Base-by-base conservation (phyloP, 2,329 filamentous ascomycete species). In the Sporothrix mexicana region DNA sequence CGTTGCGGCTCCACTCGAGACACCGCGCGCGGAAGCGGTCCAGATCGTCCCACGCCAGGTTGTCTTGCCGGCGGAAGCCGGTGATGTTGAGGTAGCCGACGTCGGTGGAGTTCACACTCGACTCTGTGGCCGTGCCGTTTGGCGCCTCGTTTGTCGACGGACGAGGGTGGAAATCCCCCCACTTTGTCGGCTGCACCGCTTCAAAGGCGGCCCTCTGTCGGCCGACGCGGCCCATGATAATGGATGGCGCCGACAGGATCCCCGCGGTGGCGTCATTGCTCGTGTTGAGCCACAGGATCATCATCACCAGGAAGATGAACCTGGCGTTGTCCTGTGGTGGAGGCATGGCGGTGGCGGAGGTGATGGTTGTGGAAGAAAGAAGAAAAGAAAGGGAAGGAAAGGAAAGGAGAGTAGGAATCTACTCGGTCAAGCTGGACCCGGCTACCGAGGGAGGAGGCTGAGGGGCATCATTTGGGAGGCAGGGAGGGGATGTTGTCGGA, bases 11-110 rank as follows among this genome's bases (percentile, higher is more conserved):
- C 79, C 87, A 91, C 76, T 90, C 85, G 72, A 88, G 84, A 71
- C 90, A 92, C 75, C 88, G 87, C 74, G 90, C 83, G 79, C 88
- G 90, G 73, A 95, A 93, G 0, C 84, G 82, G 0, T 84, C 84
- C 25, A 98, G 83, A 73, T 94, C 86, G 47, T 91, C 87, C 95
- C 95, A 98, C 1, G 89, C 91, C 80, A 93, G 93, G 4, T 88
- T 89, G 81, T 97, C 92, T 23, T 90, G 87, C 64, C 89, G 83
- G 67, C 92, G 88, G 74, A 97, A 90, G 0, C 95, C 95, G 2
- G 93, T 93, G 69, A 97, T 83, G 77, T 94, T 93, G 73, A 94
- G 82, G 74, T 86, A 90, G 30, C 81, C 83, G 23, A 77, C 73
- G 68, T 75, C 55, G 77, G 77, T 17, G 80, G n/a, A n/a, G n/a